Evolutionary conservation across 805 yeast species (phyloP).

Genomic region (Metschnikowia amazonensis): DNA sequence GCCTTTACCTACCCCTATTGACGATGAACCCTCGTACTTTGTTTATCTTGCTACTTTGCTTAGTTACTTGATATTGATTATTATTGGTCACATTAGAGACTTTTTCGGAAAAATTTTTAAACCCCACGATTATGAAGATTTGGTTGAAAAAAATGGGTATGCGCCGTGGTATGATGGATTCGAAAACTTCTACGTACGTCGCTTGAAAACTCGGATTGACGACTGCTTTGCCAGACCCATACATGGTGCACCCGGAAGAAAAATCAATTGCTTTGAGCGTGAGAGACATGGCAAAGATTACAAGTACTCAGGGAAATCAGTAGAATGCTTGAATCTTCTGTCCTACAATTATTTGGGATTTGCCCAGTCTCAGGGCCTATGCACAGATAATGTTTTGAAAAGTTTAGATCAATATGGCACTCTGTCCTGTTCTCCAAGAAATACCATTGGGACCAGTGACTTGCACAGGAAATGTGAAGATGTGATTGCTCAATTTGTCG

Average conservation of each 20-base stretch:
- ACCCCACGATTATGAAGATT: constrained; percentile 59
- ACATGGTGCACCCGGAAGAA: constrained; percentile 97
- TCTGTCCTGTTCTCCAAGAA: constrained; percentile 74
- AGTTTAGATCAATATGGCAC: constrained; percentile 69
- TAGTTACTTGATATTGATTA: constrained; percentile 76
- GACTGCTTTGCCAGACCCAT: constrained; percentile 96
- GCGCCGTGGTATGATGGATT: constrained; percentile 96
- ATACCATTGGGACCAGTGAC: constrained; percentile 69
- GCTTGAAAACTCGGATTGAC: constrained; percentile 84
- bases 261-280: constrained; percentile 77
- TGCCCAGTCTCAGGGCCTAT: constrained; percentile 89
- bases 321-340: constrained; percentile 78
- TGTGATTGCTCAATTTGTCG: constrained; percentile 78
- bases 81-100: constrained; percentile 88
- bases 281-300: constrained; percentile 61
- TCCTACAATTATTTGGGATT: constrained; percentile 95
- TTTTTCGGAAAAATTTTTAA: constrained; percentile 74
- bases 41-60: constrained; percentile 79
- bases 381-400: constrained; percentile 74
- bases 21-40: constrained; percentile 84
- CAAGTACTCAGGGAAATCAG: constrained; percentile 70
- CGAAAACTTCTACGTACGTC: constrained; percentile 89
- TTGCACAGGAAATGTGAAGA: constrained; percentile 71
- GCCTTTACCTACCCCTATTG: constrained; percentile 59
- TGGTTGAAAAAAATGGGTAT: constrained; percentile 78